Percentiles rank a stretch among this genome's conserved stretches.
Evolutionary conservation across 2,329 filamentous ascomycete genomes (phyloP).

Genomic region (Neonectria faginata): DNA sequence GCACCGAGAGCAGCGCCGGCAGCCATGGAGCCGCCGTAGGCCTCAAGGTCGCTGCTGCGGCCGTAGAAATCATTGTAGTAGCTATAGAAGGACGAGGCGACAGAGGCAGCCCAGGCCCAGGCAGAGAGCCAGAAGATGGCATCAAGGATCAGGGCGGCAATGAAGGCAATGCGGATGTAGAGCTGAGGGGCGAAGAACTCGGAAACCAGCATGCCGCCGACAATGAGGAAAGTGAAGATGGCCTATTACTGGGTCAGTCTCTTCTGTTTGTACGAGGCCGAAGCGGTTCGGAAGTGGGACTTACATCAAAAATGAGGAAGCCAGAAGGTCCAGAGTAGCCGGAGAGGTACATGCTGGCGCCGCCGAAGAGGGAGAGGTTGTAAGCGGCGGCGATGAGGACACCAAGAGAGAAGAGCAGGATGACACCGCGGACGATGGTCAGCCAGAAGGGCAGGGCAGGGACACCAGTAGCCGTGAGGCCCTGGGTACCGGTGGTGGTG

Average conservation of each 20-base stretch:
- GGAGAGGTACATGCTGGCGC: slow-evolving; percentile 35
- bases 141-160: slow-evolving; percentile 52
- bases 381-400: slow-evolving; percentile 57
- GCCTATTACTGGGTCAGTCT: slow-evolving; percentile 45
- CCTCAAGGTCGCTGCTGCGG: slow-evolving; percentile 37
- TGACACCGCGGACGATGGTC: slow-evolving; percentile 52
- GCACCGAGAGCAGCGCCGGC: slow-evolving; percentile 57
- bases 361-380: slow-evolving; percentile 51
- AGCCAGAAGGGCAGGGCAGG: slow-evolving; percentile 54
- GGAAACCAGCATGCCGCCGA: slow-evolving; percentile 52
- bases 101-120: slow-evolving; percentile 53
- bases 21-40: slow-evolving; percentile 48
- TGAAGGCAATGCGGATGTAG: slow-evolving; percentile 51
- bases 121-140: slow-evolving; percentile 58
- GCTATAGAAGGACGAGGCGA: slow-evolving; percentile 46
- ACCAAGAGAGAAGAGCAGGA: slow-evolving; percentile 55
- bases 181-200: slow-evolving; percentile 52
- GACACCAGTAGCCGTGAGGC: slow-evolving; percentile 53
- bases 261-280: background rate
- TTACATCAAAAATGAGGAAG: slow-evolving; percentile 62
- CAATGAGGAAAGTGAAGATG: slow-evolving; percentile 56
- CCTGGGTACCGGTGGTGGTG: slow-evolving; percentile 32
- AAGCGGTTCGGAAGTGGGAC: slow-evolving; percentile 40
- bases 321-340: slow-evolving; percentile 52
- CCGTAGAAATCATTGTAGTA: slow-evolving; percentile 37